A percentile compares a stretch with the other conserved stretches of the same genome.
These are phyloP conservation scores for Phragmites australis DNA, from an alignment of 176 grass and related monocot species.

Conservation along the genomic window DNA sequence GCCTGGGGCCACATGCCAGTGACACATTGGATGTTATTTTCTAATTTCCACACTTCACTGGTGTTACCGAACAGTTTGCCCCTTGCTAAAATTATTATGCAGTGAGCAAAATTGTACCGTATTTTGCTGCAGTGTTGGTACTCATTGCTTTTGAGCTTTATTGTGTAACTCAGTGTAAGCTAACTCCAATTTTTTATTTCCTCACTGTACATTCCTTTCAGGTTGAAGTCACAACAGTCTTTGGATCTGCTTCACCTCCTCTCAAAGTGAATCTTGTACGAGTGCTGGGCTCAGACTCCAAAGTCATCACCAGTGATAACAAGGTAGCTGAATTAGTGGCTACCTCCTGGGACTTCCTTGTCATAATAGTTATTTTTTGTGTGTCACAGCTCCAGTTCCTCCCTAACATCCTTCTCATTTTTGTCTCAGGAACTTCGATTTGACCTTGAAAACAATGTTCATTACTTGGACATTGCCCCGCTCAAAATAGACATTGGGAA, in stretches of 20 bases:
- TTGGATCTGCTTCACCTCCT: constrained; percentile 78
- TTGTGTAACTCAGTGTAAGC: neutral
- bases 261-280: constrained; percentile 73
- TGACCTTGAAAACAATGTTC: constrained; percentile 68
- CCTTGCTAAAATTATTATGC: neutral
- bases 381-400: neutral
- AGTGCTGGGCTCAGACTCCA: constrained; percentile 66
- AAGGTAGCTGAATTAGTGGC: constrained; percentile 40
- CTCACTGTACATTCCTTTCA: constrained; percentile 42
- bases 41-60: neutral
- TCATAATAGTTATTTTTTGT: constrained; percentile 11
- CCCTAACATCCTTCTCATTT: constrained; percentile 26
- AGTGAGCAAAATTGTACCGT: neutral
- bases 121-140: neutral
- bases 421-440: constrained; percentile 78
- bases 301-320: constrained; percentile 48
- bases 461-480: constrained; percentile 82
- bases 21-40: neutral
- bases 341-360: neutral
- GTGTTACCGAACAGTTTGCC: neutral
- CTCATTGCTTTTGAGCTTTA: neutral
- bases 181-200: constrained; percentile 4
- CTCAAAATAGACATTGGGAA: constrained; percentile 94
- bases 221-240: constrained; percentile 95
- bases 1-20: neutral